Evolutionary conservation across 2,329 filamentous ascomycete species (phyloP).

Genomic region (Blumeriella jaapii): DNA sequence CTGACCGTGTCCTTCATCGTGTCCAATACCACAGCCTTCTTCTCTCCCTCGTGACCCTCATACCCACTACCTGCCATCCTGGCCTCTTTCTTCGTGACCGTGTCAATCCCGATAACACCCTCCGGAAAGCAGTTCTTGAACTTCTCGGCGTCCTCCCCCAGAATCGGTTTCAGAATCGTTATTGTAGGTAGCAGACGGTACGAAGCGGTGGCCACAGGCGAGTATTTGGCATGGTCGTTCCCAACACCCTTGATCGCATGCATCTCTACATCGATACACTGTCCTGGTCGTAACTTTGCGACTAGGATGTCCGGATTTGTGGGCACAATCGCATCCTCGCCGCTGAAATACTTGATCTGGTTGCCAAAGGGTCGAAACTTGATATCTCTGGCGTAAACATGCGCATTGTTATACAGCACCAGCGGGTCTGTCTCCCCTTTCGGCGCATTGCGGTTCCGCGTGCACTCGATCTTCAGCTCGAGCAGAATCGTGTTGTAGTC

Average conservation of each 20-base stretch:
- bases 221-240: slow-evolving; percentile 93
- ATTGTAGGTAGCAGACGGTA: slow-evolving; percentile 89
- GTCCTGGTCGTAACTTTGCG: slow-evolving; percentile 84
- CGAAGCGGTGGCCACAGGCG: slow-evolving; percentile 85
- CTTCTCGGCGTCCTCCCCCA: slow-evolving; percentile 78
- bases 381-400: slow-evolving; percentile 70
- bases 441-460: slow-evolving; percentile 61
- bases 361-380: slow-evolving; percentile 64
- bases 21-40: slow-evolving; percentile 78
- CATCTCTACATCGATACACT: slow-evolving; percentile 75
- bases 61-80: slow-evolving; percentile 49
- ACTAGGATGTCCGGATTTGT: slow-evolving; percentile 89
- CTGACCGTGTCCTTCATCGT: slow-evolving; percentile 92
- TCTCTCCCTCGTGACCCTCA: slow-evolving; percentile 64
- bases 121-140: slow-evolving; percentile 81
- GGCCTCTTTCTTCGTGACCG: slow-evolving; percentile 57
- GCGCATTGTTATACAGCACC: slow-evolving; percentile 76
- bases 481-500: slow-evolving; percentile 86
- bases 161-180: slow-evolving; percentile 68
- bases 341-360: slow-evolving; percentile 58
- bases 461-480: slow-evolving; percentile 67
- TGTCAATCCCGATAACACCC: slow-evolving; percentile 75
- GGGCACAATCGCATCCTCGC: slow-evolving; percentile 56
- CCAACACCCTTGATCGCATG: slow-evolving; percentile 94
- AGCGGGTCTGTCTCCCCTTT: slow-evolving; percentile 67